Conservation (phyloP, 345 rosid genomes). For the Hibiscus trionum region DNA sequence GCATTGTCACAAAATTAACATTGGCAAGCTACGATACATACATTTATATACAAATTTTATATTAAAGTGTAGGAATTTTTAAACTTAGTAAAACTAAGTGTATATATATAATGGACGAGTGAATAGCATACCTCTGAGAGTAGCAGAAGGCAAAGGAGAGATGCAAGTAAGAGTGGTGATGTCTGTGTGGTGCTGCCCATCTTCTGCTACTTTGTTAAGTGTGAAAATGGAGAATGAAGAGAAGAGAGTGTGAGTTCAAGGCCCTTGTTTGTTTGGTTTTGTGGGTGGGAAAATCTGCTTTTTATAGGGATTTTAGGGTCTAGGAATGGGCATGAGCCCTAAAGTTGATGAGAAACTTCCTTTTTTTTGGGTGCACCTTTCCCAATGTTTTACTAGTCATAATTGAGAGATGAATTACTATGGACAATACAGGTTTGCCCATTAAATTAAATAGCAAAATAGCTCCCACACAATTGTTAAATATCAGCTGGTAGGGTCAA, state of each 20-base stretch:
- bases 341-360: background rate
- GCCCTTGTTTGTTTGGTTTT: background rate
- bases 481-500: too few relatives aligned
- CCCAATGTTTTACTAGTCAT: background rate
- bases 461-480: background rate
- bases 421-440: background rate
- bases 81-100: too few relatives aligned
- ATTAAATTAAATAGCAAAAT: background rate
- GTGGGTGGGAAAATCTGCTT: background rate
- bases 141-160: background rate
- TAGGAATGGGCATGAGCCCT: background rate
- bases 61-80: too few relatives aligned
- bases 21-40: background rate
- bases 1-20: background rate
- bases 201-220: background rate
- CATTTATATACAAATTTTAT: too few relatives aligned
- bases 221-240: background rate
- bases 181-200: background rate
- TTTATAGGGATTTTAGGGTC: background rate
- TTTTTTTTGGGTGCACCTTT: background rate
- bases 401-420: background rate
- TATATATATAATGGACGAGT: background rate
- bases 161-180: background rate
- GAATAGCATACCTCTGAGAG: background rate
- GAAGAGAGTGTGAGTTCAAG: background rate